Evolutionary conservation across 331 rosid species (phyloP).

Genomic region (Malus hybrid): DNA sequence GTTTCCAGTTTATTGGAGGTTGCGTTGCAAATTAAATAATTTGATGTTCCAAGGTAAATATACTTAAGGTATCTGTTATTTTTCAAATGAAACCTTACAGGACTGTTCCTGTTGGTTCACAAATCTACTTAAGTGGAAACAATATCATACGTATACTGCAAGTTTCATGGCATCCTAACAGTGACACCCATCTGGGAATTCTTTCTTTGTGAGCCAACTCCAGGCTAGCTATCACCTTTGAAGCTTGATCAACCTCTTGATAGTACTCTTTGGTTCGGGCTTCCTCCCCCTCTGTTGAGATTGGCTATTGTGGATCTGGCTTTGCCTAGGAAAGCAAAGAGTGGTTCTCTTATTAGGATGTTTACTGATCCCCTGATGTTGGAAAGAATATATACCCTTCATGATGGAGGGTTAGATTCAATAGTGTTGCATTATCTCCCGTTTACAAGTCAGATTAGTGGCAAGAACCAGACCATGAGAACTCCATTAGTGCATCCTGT

Average conservation of each 20-base stretch:
- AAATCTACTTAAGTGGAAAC: slow-evolving; percentile 35
- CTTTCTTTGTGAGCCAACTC: slow-evolving; percentile 74
- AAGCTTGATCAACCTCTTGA: slow-evolving; percentile 55
- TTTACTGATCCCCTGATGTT: slow-evolving; percentile 73
- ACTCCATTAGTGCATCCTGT: slow-evolving; percentile 89
- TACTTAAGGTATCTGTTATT: background rate
- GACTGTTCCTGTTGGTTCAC: slow-evolving; percentile 60
- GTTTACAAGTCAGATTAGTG: slow-evolving; percentile 75
- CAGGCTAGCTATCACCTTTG: slow-evolving; percentile 19
- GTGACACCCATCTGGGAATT: slow-evolving; percentile 80
- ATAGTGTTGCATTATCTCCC: slow-evolving; percentile 93
- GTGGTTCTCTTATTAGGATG: slow-evolving; percentile 52
- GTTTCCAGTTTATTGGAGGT: background rate
- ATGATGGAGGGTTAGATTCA: slow-evolving; percentile 92
- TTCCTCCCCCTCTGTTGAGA: slow-evolving; percentile 77
- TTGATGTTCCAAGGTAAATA: background rate
- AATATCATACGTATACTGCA: slow-evolving; percentile 53
- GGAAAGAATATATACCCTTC: slow-evolving; percentile 79
- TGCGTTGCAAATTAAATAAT: background rate
- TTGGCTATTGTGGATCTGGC: slow-evolving; percentile 89
- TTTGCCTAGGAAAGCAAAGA: slow-evolving; percentile 51
- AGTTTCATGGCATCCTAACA: slow-evolving; percentile 81
- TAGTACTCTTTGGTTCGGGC: slow-evolving; percentile 70
- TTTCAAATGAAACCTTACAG: slow-evolving; percentile 33
- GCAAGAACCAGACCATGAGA: slow-evolving; percentile 66